phyloP scores from a whole-genome alignment of 2,329 filamentous ascomycete genomes.

The Raffaelea deltoideospora region DNA sequence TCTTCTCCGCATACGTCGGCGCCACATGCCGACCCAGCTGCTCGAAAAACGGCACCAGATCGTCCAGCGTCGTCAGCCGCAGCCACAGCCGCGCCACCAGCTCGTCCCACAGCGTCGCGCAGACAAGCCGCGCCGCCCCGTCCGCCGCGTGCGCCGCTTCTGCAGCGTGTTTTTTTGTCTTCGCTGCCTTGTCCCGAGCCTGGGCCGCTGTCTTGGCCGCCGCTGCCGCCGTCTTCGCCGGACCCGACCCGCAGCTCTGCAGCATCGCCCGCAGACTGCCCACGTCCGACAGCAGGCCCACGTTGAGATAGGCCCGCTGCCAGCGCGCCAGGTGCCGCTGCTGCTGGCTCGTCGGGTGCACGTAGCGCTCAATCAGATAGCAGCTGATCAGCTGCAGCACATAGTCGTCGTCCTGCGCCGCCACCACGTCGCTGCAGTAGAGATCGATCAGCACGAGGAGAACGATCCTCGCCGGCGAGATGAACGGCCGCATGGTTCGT shows the following conservation, averaged over 20 bases:
- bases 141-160: neutral
- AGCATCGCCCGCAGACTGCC: slow-evolving; percentile 6
- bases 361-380: slow-evolving; percentile 31
- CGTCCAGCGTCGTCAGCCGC: slow-evolving; percentile 63
- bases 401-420: slow-evolving; percentile 23
- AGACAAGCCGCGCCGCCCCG: slow-evolving; percentile 28
- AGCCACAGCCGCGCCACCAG: slow-evolving; percentile 69
- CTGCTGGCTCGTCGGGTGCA: slow-evolving; percentile 11
- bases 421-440: slow-evolving; percentile 52
- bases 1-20: slow-evolving; percentile 45
- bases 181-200: too few relatives aligned
- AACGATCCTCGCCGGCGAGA: slow-evolving; percentile 45
- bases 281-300: slow-evolving; percentile 30
- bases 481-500: slow-evolving; percentile 6
- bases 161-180: neutral
- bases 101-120: slow-evolving; percentile 54
- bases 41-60: slow-evolving; percentile 63
- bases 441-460: slow-evolving; percentile 68
- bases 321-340: slow-evolving; percentile 21
- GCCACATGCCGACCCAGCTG: slow-evolving; percentile 40
- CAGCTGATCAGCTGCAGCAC: slow-evolving; percentile 25
- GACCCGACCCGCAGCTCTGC: slow-evolving; percentile 3
- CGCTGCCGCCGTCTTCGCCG: neutral
- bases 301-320: slow-evolving; percentile 31
- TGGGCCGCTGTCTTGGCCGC: neutral